phyloP scores from a whole-genome alignment of 2,329 filamentous ascomycete genomes.

The Hypocreales sp. region DNA sequence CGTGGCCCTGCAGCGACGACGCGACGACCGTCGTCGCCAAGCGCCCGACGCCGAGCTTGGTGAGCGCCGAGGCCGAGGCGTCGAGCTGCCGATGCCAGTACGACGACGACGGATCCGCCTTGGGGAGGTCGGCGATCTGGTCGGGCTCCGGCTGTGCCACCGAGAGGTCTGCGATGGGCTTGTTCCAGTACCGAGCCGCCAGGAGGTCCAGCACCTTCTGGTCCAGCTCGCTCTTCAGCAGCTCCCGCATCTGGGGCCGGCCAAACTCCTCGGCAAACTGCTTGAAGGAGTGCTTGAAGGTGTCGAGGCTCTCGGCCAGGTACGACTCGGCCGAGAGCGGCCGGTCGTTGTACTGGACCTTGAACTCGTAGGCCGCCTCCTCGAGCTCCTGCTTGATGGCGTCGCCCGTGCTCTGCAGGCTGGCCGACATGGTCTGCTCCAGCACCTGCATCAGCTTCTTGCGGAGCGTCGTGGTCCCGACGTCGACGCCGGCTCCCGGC shows the following conservation, averaged over 20 bases:
- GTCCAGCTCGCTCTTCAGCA: constrained; percentile 84
- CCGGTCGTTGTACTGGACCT: constrained; percentile 97
- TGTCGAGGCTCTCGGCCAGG: constrained; percentile 83
- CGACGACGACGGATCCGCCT: constrained; percentile 66
- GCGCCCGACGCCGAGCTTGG: constrained; percentile 85
- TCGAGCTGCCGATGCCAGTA: constrained; percentile 95
- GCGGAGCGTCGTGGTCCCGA: constrained; percentile 74
- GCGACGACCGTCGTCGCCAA: constrained; percentile 86
- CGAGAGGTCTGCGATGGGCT: constrained; percentile 73
- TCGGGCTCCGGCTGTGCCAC: constrained; percentile 52
- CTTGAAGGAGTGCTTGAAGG: constrained; percentile 97
- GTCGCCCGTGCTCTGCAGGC: constrained; percentile 75
- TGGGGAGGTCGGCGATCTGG: constrained; percentile 62
- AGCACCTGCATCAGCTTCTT: constrained; percentile 96
- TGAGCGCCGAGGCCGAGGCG: constrained; percentile 76
- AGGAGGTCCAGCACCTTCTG: constrained; percentile 89
- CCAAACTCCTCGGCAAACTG: constrained; percentile 84
- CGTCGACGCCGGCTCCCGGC: constrained; percentile 51
- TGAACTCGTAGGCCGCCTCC: constrained; percentile 96
- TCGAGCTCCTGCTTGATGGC: constrained; percentile 90
- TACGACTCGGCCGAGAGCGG: constrained; percentile 93
- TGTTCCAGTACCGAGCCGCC: constrained; percentile 94
- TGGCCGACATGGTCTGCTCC: constrained; percentile 93
- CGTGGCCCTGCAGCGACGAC: constrained; percentile 68
- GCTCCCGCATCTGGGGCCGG: constrained; percentile 70